Percentiles rank a stretch among this genome's conserved stretches.
phyloP scores from a whole-genome alignment of 2,329 filamentous ascomycete genomes.

The Lachnellula cervina region DNA sequence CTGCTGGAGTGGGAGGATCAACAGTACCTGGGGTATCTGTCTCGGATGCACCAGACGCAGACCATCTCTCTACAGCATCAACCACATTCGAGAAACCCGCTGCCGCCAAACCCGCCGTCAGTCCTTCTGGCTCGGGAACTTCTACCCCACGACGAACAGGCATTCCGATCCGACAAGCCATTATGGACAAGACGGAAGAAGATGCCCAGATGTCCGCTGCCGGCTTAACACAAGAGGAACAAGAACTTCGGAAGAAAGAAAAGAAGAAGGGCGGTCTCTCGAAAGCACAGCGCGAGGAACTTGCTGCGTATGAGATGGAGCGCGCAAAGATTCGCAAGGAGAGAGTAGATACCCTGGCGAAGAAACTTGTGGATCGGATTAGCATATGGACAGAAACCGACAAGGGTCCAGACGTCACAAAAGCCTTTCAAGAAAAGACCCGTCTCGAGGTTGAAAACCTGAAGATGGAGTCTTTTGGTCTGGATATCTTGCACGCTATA shows the following conservation, averaged over 20 bases:
- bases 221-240: constrained; percentile 66
- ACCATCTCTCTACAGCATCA: constrained; percentile 7
- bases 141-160: constrained; percentile 37
- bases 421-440: constrained; percentile 90
- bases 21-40: constrained; percentile 17
- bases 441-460: constrained; percentile 92
- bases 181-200: constrained; percentile 85
- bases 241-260: constrained; percentile 71
- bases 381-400: constrained; percentile 97
- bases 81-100: constrained; percentile 27
- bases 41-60: constrained; percentile 17
- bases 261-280: constrained; percentile 84
- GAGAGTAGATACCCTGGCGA: constrained; percentile 75
- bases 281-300: constrained; percentile 90
- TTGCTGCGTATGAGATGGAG: constrained; percentile 84
- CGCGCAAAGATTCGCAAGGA: constrained; percentile 80
- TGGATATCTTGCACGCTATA: constrained; percentile 94
- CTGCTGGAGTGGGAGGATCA: constrained; percentile 8
- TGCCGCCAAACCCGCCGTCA: constrained; percentile 14
- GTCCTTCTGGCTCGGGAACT: constrained; percentile 34
- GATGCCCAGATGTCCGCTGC: constrained; percentile 60
- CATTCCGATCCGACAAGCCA: constrained; percentile 75
- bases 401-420: constrained; percentile 77
- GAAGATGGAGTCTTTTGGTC: constrained; percentile 98
- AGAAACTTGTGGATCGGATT: constrained; percentile 84